A percentile compares a stretch with the other conserved stretches of the same genome.
Conservation (phyloP, 148 eudicot species). For the Gaultheria prostrata region DNA sequence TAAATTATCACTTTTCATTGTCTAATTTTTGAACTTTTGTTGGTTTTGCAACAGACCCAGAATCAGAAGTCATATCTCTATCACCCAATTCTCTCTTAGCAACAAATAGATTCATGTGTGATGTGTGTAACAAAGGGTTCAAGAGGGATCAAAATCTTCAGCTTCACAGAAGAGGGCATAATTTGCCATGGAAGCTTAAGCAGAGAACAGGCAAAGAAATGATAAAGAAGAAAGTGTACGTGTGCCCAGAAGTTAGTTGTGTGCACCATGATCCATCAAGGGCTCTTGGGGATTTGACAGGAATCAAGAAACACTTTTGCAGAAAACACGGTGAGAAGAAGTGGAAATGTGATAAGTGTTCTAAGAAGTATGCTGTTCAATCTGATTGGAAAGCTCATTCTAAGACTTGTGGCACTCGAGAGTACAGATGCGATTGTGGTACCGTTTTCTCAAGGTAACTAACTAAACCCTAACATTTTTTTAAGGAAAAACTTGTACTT, state of each 20-base stretch:
- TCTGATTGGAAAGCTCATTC: conserved; percentile 96
- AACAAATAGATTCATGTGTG: conserved; percentile 80
- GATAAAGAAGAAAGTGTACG: conserved; percentile 71
- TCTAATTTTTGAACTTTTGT: conserved; percentile 2
- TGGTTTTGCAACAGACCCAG: conserved; percentile 50
- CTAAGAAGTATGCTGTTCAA: conserved; percentile 84
- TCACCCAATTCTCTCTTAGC: conserved; percentile 71
- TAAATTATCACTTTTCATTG: too few relatives aligned
- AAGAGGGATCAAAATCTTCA: conserved; percentile 84
- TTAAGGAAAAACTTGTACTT: background rate
- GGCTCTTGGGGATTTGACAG: conserved; percentile 80
- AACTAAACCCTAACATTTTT: background rate
- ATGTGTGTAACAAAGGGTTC: conserved; percentile 81
- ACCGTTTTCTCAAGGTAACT: conserved; percentile 82
- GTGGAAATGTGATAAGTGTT: conserved; percentile 84
- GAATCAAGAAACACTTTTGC: conserved; percentile 79
- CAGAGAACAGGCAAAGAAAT: conserved; percentile 54
- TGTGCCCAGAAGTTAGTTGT: conserved; percentile 71
- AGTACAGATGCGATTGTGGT: conserved; percentile 92
- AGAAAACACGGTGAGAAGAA: conserved; percentile 90
- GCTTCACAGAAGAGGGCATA: conserved; percentile 84
- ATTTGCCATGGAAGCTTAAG: conserved; percentile 87
- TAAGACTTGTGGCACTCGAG: conserved; percentile 83
- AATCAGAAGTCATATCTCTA: conserved; percentile 81
- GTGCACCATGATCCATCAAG: conserved; percentile 86